phyloP scores from a whole-genome alignment of 2,329 filamentous ascomycete species.

The Microascus cirrosus region DNA sequence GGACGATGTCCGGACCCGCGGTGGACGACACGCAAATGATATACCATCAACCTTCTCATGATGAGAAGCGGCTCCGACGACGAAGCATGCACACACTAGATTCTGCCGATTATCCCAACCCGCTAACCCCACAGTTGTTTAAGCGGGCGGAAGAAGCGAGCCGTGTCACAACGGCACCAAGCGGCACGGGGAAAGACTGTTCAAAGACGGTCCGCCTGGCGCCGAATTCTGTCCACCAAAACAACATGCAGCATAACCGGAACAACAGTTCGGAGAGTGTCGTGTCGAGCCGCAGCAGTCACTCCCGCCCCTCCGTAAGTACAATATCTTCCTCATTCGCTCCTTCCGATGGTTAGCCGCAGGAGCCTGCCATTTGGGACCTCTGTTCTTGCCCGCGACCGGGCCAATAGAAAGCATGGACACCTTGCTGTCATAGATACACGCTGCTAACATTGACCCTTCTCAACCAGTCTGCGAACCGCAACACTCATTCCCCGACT shows the following conservation, averaged over 20 bases:
- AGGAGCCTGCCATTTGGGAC: not conserved
- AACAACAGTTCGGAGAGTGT: conserved; percentile 57
- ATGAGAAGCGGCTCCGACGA: conserved; percentile 67
- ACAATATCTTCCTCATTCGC: conserved; percentile 6
- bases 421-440: not conserved
- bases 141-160: conserved; percentile 3
- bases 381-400: not conserved
- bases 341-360: not conserved
- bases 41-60: conserved; percentile 28
- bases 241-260: conserved; percentile 12
- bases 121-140: conserved; percentile 22
- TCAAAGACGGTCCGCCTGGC: conserved; percentile 23
- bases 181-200: not conserved
- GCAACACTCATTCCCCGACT: conserved; percentile 41
- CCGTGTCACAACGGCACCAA: not conserved
- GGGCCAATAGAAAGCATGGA: not conserved
- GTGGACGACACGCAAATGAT: conserved; percentile 4
- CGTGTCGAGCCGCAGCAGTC: conserved; percentile 43
- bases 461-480: conserved; percentile 45
- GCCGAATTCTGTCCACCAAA: conserved; percentile 4
- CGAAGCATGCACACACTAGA: conserved; percentile 67
- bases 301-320: conserved; percentile 59
- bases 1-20: conserved; percentile 3
- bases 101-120: conserved; percentile 27
- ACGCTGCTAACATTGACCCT: conserved; percentile 30